These are phyloP conservation scores for Plantago ovata DNA, from an alignment of 257 asterid species.

Conservation along the genomic window DNA sequence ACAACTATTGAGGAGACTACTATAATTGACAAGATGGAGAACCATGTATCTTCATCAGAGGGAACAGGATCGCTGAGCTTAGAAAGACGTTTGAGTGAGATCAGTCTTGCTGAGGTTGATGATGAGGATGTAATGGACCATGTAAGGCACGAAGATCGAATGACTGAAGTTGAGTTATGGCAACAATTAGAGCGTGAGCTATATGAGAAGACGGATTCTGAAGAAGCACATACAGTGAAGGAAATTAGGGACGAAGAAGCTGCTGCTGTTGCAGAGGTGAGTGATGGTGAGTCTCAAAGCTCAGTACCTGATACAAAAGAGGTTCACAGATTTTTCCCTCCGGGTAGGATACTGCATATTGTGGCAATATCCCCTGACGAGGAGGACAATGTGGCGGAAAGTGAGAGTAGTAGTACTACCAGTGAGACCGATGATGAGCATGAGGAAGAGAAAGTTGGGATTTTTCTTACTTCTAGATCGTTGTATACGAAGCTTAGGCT, in stretches of 20 bases:
- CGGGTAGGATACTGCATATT: constrained; percentile 86
- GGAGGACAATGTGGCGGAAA: constrained; percentile 18
- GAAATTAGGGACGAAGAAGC: constrained; percentile 88
- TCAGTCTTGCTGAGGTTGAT: constrained; percentile 25
- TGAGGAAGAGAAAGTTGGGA: constrained; percentile 49
- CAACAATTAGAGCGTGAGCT: constrained; percentile 92
- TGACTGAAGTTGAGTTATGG: constrained; percentile 94
- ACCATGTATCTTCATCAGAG: constrained; percentile 43
- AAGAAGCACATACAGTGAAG: constrained; percentile 43
- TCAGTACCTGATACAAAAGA: constrained; percentile 62
- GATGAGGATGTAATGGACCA: constrained; percentile 46
- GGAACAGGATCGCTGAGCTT: constrained; percentile 25
- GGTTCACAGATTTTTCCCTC: constrained; percentile 87
- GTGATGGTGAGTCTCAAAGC: constrained; percentile 40
- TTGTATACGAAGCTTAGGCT: constrained; percentile 79
- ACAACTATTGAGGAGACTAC: constrained; percentile 37
- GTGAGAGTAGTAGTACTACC: constrained; percentile 25
- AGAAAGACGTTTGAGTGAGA: constrained; percentile 29
- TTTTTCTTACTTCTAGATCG: constrained; percentile 72
- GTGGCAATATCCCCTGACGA: constrained; percentile 57
- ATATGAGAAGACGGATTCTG: constrained; percentile 41
- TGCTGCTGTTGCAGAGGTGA: constrained; percentile 65
- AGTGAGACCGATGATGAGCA: constrained; percentile 25
- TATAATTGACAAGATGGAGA: constrained; percentile 3
- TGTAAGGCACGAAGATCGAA: constrained; percentile 51